Base-by-base conservation (phyloP, 768 basidiomycete genomes). In the Mycena filopes region DNA sequence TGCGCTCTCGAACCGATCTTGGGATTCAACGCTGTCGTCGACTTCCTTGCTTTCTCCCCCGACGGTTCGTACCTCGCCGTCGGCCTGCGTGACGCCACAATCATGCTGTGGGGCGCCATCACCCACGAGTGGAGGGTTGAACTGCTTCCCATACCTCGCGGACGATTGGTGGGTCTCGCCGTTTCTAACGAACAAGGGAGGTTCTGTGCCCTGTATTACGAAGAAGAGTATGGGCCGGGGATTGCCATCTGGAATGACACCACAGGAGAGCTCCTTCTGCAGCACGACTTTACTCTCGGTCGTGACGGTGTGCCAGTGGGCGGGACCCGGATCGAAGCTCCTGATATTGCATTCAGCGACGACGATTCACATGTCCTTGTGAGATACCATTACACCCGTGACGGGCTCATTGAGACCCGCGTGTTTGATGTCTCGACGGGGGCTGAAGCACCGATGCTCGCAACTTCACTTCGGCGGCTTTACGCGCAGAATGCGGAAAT, bases 401-500 rank as follows among this genome's bases (percentile, higher is more conserved):
- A 43, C 21, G 42, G 42, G 12, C 9, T 18, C 10, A 29, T 49
- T 15, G 47, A 49, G 20, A 13, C n/a, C 25, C 11, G 47, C 4
- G 28, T 13, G 12, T 49, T 49, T 26, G 25, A 49, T 29, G 23
- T 29, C 23, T 26, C 47, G 10, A 29, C 23, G 23, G 23, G 25
- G n/a, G 11, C 21, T 21, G 47, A 49, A 28, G 20, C 28, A 4
- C 23, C 28, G 11, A 11, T 26, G 9, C 10, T 28, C 15, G 47
- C 23, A 20, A 25, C 6, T 8, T 5, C 25, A 49, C 11, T 26
- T n/a, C 28, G 11, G 4, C 28, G 47, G 10, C 47, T 49, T 9
- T 49, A 47, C 21, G 45, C 45, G 23, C 45, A 47, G n/a, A 25
- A 25, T 47, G 45, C 45, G 45, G 45, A 47, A 21, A 47, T 47